Evolutionary conservation across 2,329 filamentous ascomycete genomes (phyloP).

Genomic region (Monilinia laxa): DNA sequence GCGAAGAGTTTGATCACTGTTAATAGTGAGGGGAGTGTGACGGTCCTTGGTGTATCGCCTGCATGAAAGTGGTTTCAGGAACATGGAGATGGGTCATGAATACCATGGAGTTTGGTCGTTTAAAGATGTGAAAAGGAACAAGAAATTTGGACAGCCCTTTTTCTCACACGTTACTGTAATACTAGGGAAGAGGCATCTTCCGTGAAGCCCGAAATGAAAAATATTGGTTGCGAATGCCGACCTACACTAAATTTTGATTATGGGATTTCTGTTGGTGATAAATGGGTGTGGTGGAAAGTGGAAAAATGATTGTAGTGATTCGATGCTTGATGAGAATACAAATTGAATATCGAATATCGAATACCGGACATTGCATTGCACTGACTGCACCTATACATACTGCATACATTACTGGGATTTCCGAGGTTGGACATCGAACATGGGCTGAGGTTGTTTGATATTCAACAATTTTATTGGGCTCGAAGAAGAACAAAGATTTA

Average conservation of each 20-base stretch:
- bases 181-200: slow-evolving; percentile 12
- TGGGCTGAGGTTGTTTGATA: not conserved
- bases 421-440: not conserved
- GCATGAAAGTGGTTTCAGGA: not conserved
- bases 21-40: slow-evolving; percentile 72
- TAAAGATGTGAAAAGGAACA: slow-evolving; percentile 15
- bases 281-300: not conserved
- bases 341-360: not conserved
- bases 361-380: not conserved
- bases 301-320: not conserved
- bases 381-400: not conserved
- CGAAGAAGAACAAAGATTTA: slow-evolving; percentile 1
- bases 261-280: not conserved
- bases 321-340: not conserved
- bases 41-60: slow-evolving; percentile 54
- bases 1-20: slow-evolving; percentile 75
- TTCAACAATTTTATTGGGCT: no score
- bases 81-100: slow-evolving; percentile 5
- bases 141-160: not conserved
- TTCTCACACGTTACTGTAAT: slow-evolving; percentile 19
- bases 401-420: not conserved
- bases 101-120: slow-evolving; percentile 22
- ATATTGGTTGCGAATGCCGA: not conserved
- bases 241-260: not conserved
- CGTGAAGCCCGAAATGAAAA: slow-evolving; percentile 16